These are phyloP conservation scores for Skeletonema potamos DNA, from an alignment of 108 stramenopile genomes.

Conservation along the genomic window DNA sequence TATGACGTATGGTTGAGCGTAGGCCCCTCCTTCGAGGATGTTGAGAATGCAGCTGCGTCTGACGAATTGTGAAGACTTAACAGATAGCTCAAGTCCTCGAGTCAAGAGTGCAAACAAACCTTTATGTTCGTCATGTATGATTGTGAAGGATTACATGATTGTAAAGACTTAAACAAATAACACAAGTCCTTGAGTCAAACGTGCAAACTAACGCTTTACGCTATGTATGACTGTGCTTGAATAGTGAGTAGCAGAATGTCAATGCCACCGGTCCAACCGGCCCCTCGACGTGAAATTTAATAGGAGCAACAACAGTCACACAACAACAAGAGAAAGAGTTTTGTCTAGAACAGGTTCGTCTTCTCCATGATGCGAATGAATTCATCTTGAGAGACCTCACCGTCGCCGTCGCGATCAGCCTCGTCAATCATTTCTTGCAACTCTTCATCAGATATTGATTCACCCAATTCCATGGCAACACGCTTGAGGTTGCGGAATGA, in stretches of 20 bases:
- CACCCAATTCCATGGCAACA: conserved; percentile 90
- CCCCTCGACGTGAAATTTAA: too few relatives aligned
- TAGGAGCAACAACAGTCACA: background rate
- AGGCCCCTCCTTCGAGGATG: conserved; percentile 48
- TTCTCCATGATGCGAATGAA: conserved; percentile 92
- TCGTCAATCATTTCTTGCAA: conserved; percentile 90
- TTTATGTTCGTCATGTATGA: too few relatives aligned
- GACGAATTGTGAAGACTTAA: conserved; percentile 8
- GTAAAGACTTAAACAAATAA: too few relatives aligned
- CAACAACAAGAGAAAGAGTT: background rate
- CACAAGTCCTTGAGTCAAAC: too few relatives aligned
- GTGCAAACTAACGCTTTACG: too few relatives aligned
- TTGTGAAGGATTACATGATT: too few relatives aligned
- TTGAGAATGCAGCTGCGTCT: background rate
- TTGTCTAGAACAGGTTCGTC: conserved; percentile 45
- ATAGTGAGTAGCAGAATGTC: too few relatives aligned
- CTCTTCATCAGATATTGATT: conserved; percentile 90
- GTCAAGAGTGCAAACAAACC: background rate
- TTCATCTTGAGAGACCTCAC: conserved; percentile 80
- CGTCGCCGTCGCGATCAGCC: conserved; percentile 74
- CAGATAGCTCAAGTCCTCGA: background rate
- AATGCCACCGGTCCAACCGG: background rate
- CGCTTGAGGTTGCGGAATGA: conserved; percentile 87
- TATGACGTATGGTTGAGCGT: conserved; percentile 65
- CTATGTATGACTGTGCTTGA: too few relatives aligned